These are phyloP conservation scores for Endocarpon pusillum DNA, from an alignment of 495 filamentous ascomycete genomes.

Conservation along the genomic window DNA sequence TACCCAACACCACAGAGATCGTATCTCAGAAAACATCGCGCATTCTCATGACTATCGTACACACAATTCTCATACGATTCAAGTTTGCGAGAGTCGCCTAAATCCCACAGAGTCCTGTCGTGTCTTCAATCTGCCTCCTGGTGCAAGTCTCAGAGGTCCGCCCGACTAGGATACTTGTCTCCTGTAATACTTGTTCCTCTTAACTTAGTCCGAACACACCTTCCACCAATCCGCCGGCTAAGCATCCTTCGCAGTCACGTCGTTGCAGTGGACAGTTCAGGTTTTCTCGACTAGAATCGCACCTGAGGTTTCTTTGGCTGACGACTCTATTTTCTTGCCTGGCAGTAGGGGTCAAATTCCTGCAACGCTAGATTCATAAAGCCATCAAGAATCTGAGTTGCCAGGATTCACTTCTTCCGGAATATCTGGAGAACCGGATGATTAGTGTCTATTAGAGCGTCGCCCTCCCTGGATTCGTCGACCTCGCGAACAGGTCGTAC, in stretches of 20 bases:
- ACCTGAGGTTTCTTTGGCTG: background rate
- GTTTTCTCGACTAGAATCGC: background rate
- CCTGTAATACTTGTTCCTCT: too few species aligned
- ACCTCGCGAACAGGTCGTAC: constrained; percentile 7
- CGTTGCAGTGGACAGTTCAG: too few species aligned
- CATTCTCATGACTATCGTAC: background rate
- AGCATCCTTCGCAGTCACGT: too few species aligned
- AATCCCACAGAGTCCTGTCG: background rate
- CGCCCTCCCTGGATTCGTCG: constrained; percentile 16
- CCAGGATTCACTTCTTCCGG: background rate
- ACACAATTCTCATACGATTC: background rate
- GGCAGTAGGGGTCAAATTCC: constrained; percentile 1
- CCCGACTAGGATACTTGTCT: background rate
- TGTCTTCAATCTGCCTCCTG: background rate
- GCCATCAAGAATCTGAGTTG: too few species aligned
- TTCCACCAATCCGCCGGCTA: too few species aligned
- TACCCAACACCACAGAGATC: too few species aligned
- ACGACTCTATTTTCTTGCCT: too few species aligned
- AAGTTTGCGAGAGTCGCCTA: background rate
- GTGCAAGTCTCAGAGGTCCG: background rate
- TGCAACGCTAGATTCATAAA: background rate
- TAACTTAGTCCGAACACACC: too few species aligned
- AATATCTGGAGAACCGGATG: background rate
- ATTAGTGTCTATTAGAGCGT: background rate
- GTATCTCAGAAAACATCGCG: too few species aligned